A percentile compares a stretch with the other conserved stretches of the same genome.
Conservation (phyloP, 2,329 filamentous ascomycete species). For the Colletotrichum salicis region DNA sequence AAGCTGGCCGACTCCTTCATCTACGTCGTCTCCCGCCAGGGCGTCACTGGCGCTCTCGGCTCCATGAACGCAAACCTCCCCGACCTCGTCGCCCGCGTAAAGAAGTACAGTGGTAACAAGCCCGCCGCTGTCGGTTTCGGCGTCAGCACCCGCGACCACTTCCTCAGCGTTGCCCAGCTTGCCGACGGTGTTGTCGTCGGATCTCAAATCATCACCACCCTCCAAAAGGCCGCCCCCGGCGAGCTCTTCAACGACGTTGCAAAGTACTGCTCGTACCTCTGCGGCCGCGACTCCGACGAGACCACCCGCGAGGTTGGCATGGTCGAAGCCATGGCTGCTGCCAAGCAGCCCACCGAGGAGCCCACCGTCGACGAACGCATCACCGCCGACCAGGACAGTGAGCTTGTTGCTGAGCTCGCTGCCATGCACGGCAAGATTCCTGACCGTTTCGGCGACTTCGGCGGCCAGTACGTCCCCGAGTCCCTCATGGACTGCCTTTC, state of each 20-base stretch:
- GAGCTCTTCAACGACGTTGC: conserved; percentile 78
- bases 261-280: conserved; percentile 82
- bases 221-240: conserved; percentile 75
- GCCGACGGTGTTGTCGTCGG: conserved; percentile 97
- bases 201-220: conserved; percentile 88
- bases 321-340: conserved; percentile 72
- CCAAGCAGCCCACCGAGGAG: conserved; percentile 65
- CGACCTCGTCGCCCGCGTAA: conserved; percentile 83
- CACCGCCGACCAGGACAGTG: conserved; percentile 59
- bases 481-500: conserved; percentile 96
- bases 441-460: conserved; percentile 92
- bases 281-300: conserved; percentile 57
- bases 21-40: conserved; percentile 97
- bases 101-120: conserved; percentile 90
- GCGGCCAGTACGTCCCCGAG: conserved; percentile 97
- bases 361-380: conserved; percentile 77
- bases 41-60: conserved; percentile 91
- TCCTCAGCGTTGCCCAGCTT: conserved; percentile 82
- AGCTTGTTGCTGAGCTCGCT: conserved; percentile 85
- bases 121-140: conserved; percentile 95
- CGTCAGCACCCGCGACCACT: conserved; percentile 95
- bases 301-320: conserved; percentile 74
- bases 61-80: conserved; percentile 84
- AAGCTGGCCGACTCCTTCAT: conserved; percentile 98
- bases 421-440: conserved; percentile 84